Evolutionary conservation across 306 rosid genomes (phyloP).

Genomic region (Fragaria iinumae): DNA sequence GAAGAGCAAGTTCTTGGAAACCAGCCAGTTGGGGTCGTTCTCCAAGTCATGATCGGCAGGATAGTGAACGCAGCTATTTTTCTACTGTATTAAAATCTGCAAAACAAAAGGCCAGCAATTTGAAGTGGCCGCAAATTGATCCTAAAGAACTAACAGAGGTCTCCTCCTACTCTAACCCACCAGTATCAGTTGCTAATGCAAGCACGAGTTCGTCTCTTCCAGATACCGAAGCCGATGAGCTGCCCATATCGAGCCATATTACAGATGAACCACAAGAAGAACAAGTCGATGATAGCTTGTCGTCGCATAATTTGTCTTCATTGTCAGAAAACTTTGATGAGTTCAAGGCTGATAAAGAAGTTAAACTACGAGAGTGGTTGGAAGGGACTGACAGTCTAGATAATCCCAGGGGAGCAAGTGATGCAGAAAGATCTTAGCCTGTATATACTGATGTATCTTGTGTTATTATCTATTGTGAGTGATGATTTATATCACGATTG

Average conservation of each 20-base stretch:
- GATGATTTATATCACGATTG: constrained; percentile 15
- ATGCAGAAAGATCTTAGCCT: constrained; percentile 37
- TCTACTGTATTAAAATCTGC: constrained; percentile 69
- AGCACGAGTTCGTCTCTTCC: constrained; percentile 47
- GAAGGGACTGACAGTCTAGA: constrained; percentile 44
- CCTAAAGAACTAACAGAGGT: constrained; percentile 28
- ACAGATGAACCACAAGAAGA: constrained; percentile 45
- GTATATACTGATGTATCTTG: constrained; percentile 24
- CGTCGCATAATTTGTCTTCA: constrained; percentile 28
- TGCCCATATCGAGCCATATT: constrained; percentile 53
- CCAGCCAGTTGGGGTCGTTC: constrained; percentile 37
- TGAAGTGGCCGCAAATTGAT: constrained; percentile 66
- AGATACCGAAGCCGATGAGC: constrained; percentile 53
- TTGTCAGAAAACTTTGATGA: constrained; percentile 53
- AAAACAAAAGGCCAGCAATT: constrained; percentile 55
- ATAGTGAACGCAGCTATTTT: constrained; percentile 47
- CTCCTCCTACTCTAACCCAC: constrained; percentile 21
- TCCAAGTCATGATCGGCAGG: constrained; percentile 26
- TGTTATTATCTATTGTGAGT: constrained; percentile 3
- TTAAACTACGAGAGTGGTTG: constrained; percentile 76
- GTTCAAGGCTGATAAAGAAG: constrained; percentile 78
- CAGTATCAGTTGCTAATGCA: constrained; percentile 33
- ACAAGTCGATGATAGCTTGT: constrained; percentile 28
- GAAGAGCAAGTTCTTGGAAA: constrained; percentile 50
- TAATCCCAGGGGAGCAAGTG: constrained; percentile 21